These are phyloP conservation scores for Acanthamoeba triangularis DNA, from an alignment of 208 protist species.

Conservation along the genomic window DNA sequence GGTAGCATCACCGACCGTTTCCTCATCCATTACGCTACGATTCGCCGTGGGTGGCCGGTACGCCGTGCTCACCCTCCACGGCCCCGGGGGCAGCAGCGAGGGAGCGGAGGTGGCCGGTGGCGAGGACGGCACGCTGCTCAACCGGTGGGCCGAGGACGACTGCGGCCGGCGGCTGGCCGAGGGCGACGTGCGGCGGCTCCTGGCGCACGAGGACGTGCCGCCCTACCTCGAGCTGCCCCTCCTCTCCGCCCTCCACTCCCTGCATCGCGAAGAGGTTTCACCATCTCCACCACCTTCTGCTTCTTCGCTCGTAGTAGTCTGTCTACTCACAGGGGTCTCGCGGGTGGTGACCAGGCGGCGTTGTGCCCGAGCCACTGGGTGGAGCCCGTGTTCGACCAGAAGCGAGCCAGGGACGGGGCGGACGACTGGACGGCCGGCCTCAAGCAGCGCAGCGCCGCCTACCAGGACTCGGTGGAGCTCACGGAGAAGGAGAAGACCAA, in stretches of 20 bases:
- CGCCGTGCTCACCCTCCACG: slow-evolving; percentile 14
- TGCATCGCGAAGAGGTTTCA: slow-evolving; percentile 40
- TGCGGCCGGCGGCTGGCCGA: slow-evolving; percentile 30
- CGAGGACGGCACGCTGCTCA: neutral
- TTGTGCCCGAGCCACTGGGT: slow-evolving; percentile 17
- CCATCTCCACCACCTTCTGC: neutral
- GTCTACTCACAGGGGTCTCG: too few relatives aligned
- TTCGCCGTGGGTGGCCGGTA: slow-evolving; percentile 15
- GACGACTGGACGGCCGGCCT: neutral
- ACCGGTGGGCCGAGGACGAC: slow-evolving; percentile 41
- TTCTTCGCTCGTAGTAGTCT: neutral
- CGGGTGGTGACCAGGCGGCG: neutral
- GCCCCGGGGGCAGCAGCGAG: too few relatives aligned
- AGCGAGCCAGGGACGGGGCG: neutral
- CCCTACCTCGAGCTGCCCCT: slow-evolving; percentile 14
- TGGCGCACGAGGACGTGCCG: slow-evolving; percentile 25
- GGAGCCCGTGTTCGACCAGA: slow-evolving; percentile 7
- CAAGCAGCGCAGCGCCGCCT: slow-evolving; percentile 29
- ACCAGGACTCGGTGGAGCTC: slow-evolving; percentile 3
- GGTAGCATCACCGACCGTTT: neutral
- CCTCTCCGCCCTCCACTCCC: slow-evolving; percentile 40
- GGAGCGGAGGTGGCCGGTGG: neutral
- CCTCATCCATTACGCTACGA: neutral
- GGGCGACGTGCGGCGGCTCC: slow-evolving; percentile 11
- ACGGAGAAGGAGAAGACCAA: slow-evolving; percentile 39